Percentiles rank a stretch among this genome's conserved stretches.
Evolutionary conservation across 306 rosid species (phyloP).

Genomic region (Cyamopsis tetragonoloba): DNA sequence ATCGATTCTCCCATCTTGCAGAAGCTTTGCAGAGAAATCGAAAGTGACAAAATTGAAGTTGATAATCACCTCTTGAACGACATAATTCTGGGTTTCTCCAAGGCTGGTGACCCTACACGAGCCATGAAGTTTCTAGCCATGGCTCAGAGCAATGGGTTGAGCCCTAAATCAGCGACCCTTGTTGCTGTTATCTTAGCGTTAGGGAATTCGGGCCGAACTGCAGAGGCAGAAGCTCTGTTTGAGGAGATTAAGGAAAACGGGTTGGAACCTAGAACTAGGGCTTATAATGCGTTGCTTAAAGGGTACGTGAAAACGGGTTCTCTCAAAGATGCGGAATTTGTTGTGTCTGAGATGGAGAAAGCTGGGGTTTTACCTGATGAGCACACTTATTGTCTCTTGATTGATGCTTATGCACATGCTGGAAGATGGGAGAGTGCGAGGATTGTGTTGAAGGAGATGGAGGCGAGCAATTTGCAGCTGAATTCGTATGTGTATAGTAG

Average conservation of each 20-base stretch:
- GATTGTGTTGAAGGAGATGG: slow-evolving; percentile 83
- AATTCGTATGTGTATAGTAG: slow-evolving; percentile 67
- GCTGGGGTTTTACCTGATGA: slow-evolving; percentile 72
- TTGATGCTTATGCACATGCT: slow-evolving; percentile 72
- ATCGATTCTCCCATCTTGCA: slow-evolving; percentile 66
- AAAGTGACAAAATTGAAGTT: slow-evolving; percentile 66
- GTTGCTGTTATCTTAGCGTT: slow-evolving; percentile 62
- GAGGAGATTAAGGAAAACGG: slow-evolving; percentile 86
- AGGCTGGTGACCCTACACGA: slow-evolving; percentile 65
- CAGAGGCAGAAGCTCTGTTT: slow-evolving; percentile 80
- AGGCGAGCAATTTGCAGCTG: slow-evolving; percentile 65
- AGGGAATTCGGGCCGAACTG: slow-evolving; percentile 69
- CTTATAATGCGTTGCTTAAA: slow-evolving; percentile 80
- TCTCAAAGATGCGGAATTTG: slow-evolving; percentile 67
- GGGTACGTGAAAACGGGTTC: slow-evolving; percentile 74
- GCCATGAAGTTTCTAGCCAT: slow-evolving; percentile 75
- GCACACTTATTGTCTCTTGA: slow-evolving; percentile 68
- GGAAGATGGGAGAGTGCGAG: slow-evolving; percentile 94
- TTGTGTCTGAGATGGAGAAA: slow-evolving; percentile 82
- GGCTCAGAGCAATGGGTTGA: slow-evolving; percentile 74
- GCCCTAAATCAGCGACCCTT: slow-evolving; percentile 58
- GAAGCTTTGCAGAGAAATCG: slow-evolving; percentile 69
- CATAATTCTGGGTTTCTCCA: slow-evolving; percentile 67
- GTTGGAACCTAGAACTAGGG: slow-evolving; percentile 66
- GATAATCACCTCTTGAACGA: slow-evolving; percentile 76